phyloP scores from a whole-genome alignment of 2,329 filamentous ascomycete species.

The Aureobasidium sp. region DNA sequence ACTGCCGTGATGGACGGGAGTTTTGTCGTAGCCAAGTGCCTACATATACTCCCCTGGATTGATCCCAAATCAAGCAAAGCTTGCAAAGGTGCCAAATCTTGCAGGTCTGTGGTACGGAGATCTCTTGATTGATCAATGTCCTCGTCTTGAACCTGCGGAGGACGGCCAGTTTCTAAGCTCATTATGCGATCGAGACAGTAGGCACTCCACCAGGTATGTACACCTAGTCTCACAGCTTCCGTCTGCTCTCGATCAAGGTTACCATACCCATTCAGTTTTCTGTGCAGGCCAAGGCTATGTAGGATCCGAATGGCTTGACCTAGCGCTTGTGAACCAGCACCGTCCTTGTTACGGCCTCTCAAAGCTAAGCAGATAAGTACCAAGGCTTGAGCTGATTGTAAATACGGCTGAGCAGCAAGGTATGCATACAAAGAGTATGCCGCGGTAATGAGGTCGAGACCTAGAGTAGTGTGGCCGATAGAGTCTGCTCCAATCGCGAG shows the following conservation, averaged over 20 bases:
- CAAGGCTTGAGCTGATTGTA: slow-evolving; percentile 2
- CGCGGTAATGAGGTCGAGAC: neutral
- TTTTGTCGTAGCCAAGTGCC: neutral
- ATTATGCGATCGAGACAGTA: slow-evolving; percentile 4
- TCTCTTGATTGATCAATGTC: neutral
- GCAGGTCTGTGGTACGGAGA: neutral
- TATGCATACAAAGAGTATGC: slow-evolving; percentile 12
- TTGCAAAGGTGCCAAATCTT: neutral
- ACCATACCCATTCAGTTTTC: neutral
- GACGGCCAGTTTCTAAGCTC: neutral
- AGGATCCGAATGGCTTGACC: slow-evolving; percentile 10
- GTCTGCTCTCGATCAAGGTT: neutral
- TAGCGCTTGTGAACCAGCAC: slow-evolving; percentile 3
- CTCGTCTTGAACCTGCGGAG: neutral
- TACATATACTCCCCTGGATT: neutral
- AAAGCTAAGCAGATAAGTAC: neutral
- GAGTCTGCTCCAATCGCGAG: slow-evolving; percentile 1
- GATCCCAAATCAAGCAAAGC: neutral
- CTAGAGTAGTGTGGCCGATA: neutral
- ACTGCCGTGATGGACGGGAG: neutral
- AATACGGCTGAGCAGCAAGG: neutral
- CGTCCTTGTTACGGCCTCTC: slow-evolving; percentile 7
- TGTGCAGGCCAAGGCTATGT: neutral
- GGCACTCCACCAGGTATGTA: neutral
- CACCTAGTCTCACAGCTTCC: neutral